Percentiles rank a stretch among this genome's conserved stretches.
Conservation (phyloP, 1,139 yeast species). For the Hemisphaericaspora xylofermentans region DNA sequence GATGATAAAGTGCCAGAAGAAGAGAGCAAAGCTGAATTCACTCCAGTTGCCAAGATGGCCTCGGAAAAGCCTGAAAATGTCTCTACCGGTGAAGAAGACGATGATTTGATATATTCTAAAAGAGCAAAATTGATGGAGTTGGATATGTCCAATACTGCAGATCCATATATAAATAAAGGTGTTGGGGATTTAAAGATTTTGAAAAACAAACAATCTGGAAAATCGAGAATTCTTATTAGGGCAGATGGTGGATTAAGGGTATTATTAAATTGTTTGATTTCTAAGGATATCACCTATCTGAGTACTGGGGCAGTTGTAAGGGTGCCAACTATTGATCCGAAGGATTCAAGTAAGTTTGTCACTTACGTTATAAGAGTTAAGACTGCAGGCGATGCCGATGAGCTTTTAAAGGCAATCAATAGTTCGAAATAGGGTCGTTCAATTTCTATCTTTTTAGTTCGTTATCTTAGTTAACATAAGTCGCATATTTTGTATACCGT, state of each 20-base stretch:
- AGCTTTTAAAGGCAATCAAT: conserved; percentile 55
- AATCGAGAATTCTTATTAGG: conserved; percentile 72
- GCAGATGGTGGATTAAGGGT: conserved; percentile 88
- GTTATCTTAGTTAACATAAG: background rate
- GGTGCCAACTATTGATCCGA: conserved; percentile 52
- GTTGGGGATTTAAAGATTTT: conserved; percentile 80
- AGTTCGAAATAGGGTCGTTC: conserved; percentile 17
- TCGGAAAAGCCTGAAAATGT: conserved; percentile 39
- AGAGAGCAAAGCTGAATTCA: conserved; percentile 45
- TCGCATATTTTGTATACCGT: no score
- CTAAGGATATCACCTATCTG: conserved; percentile 53
- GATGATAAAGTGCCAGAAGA: conserved; percentile 28
- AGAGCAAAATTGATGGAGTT: conserved; percentile 72
- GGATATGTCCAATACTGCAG: conserved; percentile 47
- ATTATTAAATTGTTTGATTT: conserved; percentile 62
- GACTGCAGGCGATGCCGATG: conserved; percentile 62
- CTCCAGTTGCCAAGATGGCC: conserved; percentile 46
- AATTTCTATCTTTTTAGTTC: no score
- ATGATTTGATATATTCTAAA: conserved; percentile 60
- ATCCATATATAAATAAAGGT: conserved; percentile 62
- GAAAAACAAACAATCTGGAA: conserved; percentile 54
- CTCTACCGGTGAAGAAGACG: conserved; percentile 86
- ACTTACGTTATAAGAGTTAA: conserved; percentile 75
- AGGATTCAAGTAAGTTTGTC: conserved; percentile 36
- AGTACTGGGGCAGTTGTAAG: conserved; percentile 62